These are phyloP conservation scores for Cytospora piceicola DNA, from an alignment of 2,329 filamentous ascomycete genomes.

Conservation along the genomic window DNA sequence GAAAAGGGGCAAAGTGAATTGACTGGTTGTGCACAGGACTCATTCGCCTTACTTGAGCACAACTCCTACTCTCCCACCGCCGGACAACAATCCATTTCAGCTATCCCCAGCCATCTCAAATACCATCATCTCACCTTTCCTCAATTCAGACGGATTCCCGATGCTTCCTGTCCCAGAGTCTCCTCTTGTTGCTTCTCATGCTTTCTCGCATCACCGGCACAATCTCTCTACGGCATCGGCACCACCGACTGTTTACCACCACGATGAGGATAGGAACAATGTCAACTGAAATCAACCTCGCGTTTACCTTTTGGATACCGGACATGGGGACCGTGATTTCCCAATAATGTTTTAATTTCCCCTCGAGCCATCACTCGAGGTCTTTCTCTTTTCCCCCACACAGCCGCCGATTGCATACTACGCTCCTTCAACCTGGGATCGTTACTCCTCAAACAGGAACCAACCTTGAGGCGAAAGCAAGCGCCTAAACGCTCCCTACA, in stretches of 20 bases:
- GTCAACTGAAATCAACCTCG: slow-evolving; percentile 33
- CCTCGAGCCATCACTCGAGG: slow-evolving; percentile 37
- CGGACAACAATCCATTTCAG: slow-evolving; percentile 45
- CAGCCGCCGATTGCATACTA: slow-evolving; percentile 43
- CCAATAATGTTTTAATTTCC: slow-evolving; percentile 34
- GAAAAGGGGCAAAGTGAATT: slow-evolving; percentile 53
- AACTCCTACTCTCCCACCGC: slow-evolving; percentile 49
- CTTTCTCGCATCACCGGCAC: slow-evolving; percentile 43
- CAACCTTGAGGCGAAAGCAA: background rate
- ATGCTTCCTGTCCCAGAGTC: slow-evolving; percentile 53
- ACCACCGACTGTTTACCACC: slow-evolving; percentile 40
- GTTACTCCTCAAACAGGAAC: slow-evolving; percentile 1
- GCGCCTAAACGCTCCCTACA: slow-evolving; percentile 36
- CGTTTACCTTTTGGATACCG: slow-evolving; percentile 26
- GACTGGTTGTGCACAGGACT: slow-evolving; percentile 57
- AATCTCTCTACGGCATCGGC: slow-evolving; percentile 42
- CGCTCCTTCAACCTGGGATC: slow-evolving; percentile 29
- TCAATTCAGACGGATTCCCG: slow-evolving; percentile 47
- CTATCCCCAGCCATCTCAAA: slow-evolving; percentile 44
- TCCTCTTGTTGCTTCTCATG: slow-evolving; percentile 41
- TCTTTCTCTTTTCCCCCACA: slow-evolving; percentile 32
- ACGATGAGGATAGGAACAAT: slow-evolving; percentile 42
- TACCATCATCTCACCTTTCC: slow-evolving; percentile 49
- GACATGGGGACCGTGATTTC: slow-evolving; percentile 28
- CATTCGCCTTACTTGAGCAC: slow-evolving; percentile 44